Evolutionary conservation across 2,329 filamentous ascomycete genomes (phyloP), one percentile per base, ranked within the genome.

Genomic region (Fusarium dimerum): DNA sequence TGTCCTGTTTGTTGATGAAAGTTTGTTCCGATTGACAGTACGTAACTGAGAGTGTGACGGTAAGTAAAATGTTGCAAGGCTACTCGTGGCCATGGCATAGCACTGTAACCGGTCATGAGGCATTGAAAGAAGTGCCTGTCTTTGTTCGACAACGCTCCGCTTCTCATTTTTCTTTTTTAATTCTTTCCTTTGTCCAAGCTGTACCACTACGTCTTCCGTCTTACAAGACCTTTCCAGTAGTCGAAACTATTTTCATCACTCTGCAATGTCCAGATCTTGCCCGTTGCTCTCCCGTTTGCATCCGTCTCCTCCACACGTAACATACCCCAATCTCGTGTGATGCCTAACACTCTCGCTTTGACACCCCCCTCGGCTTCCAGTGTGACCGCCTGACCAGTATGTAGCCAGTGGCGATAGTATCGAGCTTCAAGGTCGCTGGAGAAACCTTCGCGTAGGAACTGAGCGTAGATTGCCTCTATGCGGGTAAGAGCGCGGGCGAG

Each of bases 221-320:
- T 90, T 17, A 99, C 76, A 64, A 99, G 68, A 0, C 94, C 94
- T 67, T 84, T 90, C 75, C 96, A 96, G 71, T 96, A 99, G 73
- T 99, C 94, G 76, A 99, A 99, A 71, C 92, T 97, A 67, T 99
- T 99, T 69, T 92, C 91, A 71, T 99, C 94, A 70, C 92, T 97
- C 77, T 97, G 92, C 73, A 99, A 73, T 63, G 88, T 84, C 82
- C 89, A 93, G 45, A 88, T 77, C 72, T 82, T 89, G 0, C 93
- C 92, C 1, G 90, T 96, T 2, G 80, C 76, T 48, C 86, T 78
- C 57, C 91, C 90, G 52, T 88, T 82, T 69, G 78, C 82, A 3
- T 86, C 87, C 48, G 95, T 71, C 77, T 97, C 92, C 71, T 97
- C 90, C 0, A 87, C 94, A 59, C 87, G 80, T 59, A 99, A 68